Conservation (phyloP, 352 stramenopile species). For the Globisporangium lucens region DNA sequence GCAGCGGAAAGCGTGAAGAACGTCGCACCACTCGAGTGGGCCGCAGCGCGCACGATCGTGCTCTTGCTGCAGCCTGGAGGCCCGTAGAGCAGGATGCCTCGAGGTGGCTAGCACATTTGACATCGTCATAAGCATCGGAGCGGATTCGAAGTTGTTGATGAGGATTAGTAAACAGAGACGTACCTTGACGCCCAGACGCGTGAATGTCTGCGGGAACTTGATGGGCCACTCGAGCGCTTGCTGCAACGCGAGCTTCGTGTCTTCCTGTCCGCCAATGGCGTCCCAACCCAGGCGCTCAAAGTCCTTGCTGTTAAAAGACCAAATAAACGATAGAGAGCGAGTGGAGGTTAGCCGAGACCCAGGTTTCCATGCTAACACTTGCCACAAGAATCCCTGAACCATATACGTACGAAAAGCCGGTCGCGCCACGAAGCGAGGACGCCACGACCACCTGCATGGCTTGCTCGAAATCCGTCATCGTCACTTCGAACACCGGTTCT, state of each 20-base stretch:
- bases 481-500: conserved; percentile 43
- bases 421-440: conserved; percentile 58
- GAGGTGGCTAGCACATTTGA: conserved; percentile 32
- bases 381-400: neutral
- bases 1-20: conserved; percentile 88
- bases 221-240: conserved; percentile 89
- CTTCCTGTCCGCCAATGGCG: conserved; percentile 67
- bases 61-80: conserved; percentile 91
- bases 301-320: conserved; percentile 33
- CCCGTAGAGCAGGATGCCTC: conserved; percentile 86
- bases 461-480: conserved; percentile 69
- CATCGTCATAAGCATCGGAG: neutral
- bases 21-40: conserved; percentile 65
- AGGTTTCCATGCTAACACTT: neutral
- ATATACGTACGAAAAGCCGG: conserved; percentile 47
- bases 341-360: neutral
- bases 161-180: neutral
- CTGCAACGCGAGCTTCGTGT: conserved; percentile 72
- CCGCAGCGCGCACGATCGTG: conserved; percentile 81
- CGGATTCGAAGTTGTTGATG: neutral
- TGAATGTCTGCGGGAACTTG: conserved; percentile 69
- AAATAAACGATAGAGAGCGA: neutral
- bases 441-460: conserved; percentile 66
- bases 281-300: conserved; percentile 66
- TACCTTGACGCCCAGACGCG: conserved; percentile 61